These are phyloP conservation scores for Phytopythium chamaehyphon DNA, from an alignment of 352 stramenopile genomes.

Conservation along the genomic window DNA sequence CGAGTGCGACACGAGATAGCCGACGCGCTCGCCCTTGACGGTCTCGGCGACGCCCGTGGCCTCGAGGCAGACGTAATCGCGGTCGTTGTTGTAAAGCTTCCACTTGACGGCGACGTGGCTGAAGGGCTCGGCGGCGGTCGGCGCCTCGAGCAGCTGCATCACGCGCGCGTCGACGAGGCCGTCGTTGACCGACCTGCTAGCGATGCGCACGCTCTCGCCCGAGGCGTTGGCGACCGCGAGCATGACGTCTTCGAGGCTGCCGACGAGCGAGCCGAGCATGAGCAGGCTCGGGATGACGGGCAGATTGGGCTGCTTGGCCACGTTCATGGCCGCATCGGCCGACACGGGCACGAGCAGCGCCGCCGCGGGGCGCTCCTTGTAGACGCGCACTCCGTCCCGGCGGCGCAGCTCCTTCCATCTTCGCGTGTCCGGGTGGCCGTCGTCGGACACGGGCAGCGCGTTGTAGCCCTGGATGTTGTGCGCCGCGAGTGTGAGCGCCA, in stretches of 20 bases:
- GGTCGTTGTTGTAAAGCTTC: slow-evolving; percentile 16
- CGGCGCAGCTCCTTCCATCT: slow-evolving; percentile 20
- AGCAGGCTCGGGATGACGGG: slow-evolving; percentile 14
- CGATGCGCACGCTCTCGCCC: slow-evolving; percentile 17
- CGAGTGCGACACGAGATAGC: slow-evolving; percentile 41
- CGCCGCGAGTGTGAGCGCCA: slow-evolving; percentile 14
- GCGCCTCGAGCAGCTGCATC: slow-evolving; percentile 13
- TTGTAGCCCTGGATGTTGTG: slow-evolving; percentile 22
- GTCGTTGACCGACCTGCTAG: slow-evolving; percentile 13
- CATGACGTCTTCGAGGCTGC: slow-evolving; percentile 22
- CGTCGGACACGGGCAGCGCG: slow-evolving; percentile 18
- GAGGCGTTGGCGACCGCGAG: slow-evolving; percentile 16
- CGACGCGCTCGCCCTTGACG: slow-evolving; percentile 23
- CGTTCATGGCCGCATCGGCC: slow-evolving; percentile 3
- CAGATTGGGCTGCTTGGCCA: slow-evolving; percentile 5
- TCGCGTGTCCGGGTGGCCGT: slow-evolving; percentile 12
- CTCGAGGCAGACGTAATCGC: slow-evolving; percentile 34
- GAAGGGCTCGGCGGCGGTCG: slow-evolving; percentile 21
- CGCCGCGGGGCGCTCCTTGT: slow-evolving; percentile 13
- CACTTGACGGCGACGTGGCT: slow-evolving; percentile 20
- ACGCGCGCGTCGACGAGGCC: slow-evolving; percentile 16
- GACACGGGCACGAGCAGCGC: slow-evolving; percentile 6
- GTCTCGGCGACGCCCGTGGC: slow-evolving; percentile 25
- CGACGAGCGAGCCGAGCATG: slow-evolving; percentile 17
- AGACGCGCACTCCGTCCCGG: slow-evolving; percentile 13